phyloP scores from a whole-genome alignment of 441 rosid genomes.

The Viola pubescens region DNA sequence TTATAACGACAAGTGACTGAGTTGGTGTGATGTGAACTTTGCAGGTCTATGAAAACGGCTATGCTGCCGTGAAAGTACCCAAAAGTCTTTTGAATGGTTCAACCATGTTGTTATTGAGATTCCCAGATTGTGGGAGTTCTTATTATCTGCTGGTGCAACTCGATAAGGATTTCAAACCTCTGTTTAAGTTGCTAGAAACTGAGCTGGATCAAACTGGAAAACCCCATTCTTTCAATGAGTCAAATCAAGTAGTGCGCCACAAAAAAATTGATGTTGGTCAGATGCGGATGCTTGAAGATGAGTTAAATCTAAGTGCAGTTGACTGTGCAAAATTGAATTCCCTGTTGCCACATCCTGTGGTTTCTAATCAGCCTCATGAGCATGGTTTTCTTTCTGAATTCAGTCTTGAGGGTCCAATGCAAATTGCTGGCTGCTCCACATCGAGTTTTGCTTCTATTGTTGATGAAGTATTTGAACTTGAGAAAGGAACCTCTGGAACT shows the following conservation, averaged over 20 bases:
- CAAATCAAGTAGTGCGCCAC: slow-evolving; percentile 46
- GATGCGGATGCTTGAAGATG: slow-evolving; percentile 86
- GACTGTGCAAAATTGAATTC: slow-evolving; percentile 44
- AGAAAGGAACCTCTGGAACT: slow-evolving; percentile 51
- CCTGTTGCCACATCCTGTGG: slow-evolving; percentile 39
- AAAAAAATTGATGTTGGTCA: slow-evolving; percentile 71
- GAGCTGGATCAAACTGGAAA: slow-evolving; percentile 47
- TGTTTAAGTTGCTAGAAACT: slow-evolving; percentile 71
- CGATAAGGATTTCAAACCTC: slow-evolving; percentile 86
- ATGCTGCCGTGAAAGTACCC: slow-evolving; percentile 60
- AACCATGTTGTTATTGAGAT: slow-evolving; percentile 69
- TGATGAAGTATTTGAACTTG: slow-evolving; percentile 91
- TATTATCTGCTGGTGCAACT: slow-evolving; percentile 85
- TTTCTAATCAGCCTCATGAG: slow-evolving; percentile 42
- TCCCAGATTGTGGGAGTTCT: slow-evolving; percentile 85
- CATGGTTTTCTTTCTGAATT: slow-evolving; percentile 51
- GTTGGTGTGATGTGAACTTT: slow-evolving; percentile 20
- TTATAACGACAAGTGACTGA: slow-evolving; percentile 15
- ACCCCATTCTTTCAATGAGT: slow-evolving; percentile 46
- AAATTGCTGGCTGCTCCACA: slow-evolving; percentile 44
- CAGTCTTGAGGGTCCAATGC: slow-evolving; percentile 44
- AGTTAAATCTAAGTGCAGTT: slow-evolving; percentile 58
- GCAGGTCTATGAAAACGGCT: slow-evolving; percentile 85
- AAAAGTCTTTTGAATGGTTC: slow-evolving; percentile 56
- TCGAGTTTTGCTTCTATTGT: slow-evolving; percentile 77